These are phyloP conservation scores for Roridomyces roridus DNA, from an alignment of 768 basidiomycete genomes.

Conservation along the genomic window DNA sequence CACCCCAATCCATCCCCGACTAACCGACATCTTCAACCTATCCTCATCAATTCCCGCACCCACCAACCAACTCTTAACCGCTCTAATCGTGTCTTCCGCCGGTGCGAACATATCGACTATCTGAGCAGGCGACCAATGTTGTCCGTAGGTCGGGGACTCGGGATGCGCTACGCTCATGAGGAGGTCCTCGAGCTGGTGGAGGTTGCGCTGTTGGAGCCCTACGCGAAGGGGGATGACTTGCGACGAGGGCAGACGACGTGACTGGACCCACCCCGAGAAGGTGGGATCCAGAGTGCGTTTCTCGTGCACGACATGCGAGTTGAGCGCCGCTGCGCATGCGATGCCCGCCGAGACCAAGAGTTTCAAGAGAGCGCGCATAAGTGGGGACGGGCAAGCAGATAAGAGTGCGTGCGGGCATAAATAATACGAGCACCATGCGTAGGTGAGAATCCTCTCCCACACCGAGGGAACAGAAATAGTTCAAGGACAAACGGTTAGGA, in stretches of 20 bases:
- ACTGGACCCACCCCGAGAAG: slow-evolving; percentile 33
- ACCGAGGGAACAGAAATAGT: no score
- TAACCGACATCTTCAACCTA: slow-evolving; percentile 38
- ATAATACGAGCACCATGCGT: no score
- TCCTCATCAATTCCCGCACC: slow-evolving; percentile 40
- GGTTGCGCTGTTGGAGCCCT: slow-evolving; percentile 49
- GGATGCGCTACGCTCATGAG: slow-evolving; percentile 52
- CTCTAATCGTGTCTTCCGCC: slow-evolving; percentile 37
- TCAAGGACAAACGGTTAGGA: no score
- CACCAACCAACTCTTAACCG: slow-evolving; percentile 48
- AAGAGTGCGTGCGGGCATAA: no score
- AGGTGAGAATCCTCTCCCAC: no score
- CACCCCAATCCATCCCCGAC: slow-evolving; percentile 47
- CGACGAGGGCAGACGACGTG: slow-evolving; percentile 36
- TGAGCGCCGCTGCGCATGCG: not conserved
- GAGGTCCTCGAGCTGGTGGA: slow-evolving; percentile 44
- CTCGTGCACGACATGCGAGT: slow-evolving; percentile 39
- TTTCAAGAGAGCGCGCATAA: slow-evolving; percentile 12
- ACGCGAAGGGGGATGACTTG: slow-evolving; percentile 50
- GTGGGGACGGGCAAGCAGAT: no score
- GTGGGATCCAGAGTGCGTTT: slow-evolving; percentile 39
- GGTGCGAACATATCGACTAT: slow-evolving; percentile 52
- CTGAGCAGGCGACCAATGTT: slow-evolving; percentile 48
- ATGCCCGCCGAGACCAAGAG: not conserved
- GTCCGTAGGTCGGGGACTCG: slow-evolving; percentile 48